A percentile compares a stretch with the other conserved stretches of the same genome.
These are phyloP conservation scores for Vickermania spadyakhi DNA, from an alignment of 208 protist genomes.

Conservation along the genomic window DNA sequence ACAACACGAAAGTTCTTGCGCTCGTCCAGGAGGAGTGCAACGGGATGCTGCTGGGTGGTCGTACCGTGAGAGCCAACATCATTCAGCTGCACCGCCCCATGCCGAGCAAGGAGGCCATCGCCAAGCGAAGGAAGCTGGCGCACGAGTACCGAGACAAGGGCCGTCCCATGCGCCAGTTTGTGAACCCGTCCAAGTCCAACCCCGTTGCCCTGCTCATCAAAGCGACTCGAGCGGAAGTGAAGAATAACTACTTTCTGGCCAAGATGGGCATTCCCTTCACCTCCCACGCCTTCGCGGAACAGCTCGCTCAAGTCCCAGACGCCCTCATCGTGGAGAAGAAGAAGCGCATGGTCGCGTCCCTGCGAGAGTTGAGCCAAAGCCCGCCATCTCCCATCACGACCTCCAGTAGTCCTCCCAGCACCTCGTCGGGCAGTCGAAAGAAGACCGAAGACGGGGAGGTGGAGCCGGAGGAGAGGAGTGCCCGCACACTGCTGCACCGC, in stretches of 20 bases:
- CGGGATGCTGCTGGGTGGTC: slow-evolving; percentile 76
- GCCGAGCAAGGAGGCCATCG: slow-evolving; percentile 54
- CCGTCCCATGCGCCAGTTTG: slow-evolving; percentile 39
- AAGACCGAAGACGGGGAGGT: too few species aligned
- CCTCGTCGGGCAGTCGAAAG: too few species aligned
- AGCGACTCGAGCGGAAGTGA: slow-evolving; percentile 47
- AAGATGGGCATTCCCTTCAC: slow-evolving; percentile 60
- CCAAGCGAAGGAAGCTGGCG: slow-evolving; percentile 41
- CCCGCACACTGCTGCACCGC: too few species aligned
- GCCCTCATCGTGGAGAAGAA: slow-evolving; percentile 20
- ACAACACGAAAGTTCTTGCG: slow-evolving; percentile 47
- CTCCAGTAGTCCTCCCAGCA: too few species aligned
- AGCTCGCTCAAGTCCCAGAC: slow-evolving; percentile 34
- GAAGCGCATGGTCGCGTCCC: background rate
- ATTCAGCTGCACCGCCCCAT: slow-evolving; percentile 65
- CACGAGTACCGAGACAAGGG: slow-evolving; percentile 63
- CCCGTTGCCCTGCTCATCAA: slow-evolving; percentile 56
- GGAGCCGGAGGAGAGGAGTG: too few species aligned
- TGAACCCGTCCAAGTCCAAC: slow-evolving; percentile 41
- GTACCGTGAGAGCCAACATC: slow-evolving; percentile 41
- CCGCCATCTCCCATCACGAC: background rate
- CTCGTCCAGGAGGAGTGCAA: slow-evolving; percentile 79
- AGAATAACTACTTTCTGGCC: slow-evolving; percentile 67
- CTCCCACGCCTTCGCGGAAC: slow-evolving; percentile 39
- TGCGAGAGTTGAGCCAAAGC: background rate